phyloP scores from a whole-genome alignment of 1,284 basidiomycete genomes.

The Cutaneotrichosporon sp. region DNA sequence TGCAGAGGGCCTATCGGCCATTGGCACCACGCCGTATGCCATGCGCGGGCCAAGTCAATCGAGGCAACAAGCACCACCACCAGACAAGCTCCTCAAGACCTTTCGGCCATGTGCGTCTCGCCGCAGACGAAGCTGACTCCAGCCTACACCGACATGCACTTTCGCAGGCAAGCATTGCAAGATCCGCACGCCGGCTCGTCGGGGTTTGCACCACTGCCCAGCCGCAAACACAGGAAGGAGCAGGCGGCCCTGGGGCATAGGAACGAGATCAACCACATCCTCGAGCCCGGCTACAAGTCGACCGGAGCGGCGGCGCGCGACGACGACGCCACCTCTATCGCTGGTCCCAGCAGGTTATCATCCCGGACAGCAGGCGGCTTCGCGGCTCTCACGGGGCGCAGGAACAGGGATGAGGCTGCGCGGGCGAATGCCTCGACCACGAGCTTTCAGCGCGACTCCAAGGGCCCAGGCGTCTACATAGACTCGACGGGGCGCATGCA shows the following conservation, averaged over 20 bases:
- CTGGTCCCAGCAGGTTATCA: conserved; percentile 35
- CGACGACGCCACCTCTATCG: conserved; percentile 30
- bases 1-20: conserved; percentile 34
- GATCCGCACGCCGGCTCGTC: conserved; percentile 43
- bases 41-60: conserved; percentile 5
- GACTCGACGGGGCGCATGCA: conserved; percentile 50
- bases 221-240: conserved; percentile 38
- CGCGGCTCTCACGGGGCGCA: conserved; percentile 21
- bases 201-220: conserved; percentile 36
- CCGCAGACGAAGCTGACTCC: conserved; percentile 1
- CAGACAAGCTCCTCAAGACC: conserved; percentile 44
- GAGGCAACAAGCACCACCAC: background rate
- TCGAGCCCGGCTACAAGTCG: conserved; percentile 45
- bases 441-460: conserved; percentile 15
- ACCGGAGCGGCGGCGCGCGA: conserved; percentile 23
- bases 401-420: conserved; percentile 21
- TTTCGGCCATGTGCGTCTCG: conserved; percentile 45
- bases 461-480: conserved; percentile 41
- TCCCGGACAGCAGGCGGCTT: conserved; percentile 39
- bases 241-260: conserved; percentile 37
- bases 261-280: conserved; percentile 49
- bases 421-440: conserved; percentile 15
- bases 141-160: conserved; percentile 41
- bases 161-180: conserved; percentile 37
- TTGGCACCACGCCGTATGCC: conserved; percentile 31